A percentile compares a stretch with the other conserved stretches of the same genome.
phyloP scores from a whole-genome alignment of 306 rosid genomes.

The Cucurbita ficifolia region DNA sequence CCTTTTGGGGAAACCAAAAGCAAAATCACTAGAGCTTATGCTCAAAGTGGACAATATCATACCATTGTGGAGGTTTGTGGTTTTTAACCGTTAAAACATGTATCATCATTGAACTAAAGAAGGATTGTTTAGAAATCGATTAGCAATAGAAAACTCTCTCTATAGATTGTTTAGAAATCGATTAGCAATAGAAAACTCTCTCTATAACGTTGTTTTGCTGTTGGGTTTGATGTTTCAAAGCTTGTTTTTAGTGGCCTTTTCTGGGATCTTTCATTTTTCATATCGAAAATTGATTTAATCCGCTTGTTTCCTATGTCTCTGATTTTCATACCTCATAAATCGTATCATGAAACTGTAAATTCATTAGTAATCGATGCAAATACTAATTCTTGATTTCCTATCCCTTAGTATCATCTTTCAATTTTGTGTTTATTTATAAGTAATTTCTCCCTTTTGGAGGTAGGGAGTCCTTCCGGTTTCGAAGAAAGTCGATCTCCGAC shows the following conservation, averaged over 20 bases:
- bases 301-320: not conserved
- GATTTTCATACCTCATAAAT: not conserved
- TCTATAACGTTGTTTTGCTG: not conserved
- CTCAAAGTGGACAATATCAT: no score
- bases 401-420: not conserved
- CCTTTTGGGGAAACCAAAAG: no score
- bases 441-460: constrained; percentile 21
- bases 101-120: no score
- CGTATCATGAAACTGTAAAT: not conserved
- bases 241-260: not conserved
- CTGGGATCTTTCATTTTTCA: no score
- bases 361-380: not conserved
- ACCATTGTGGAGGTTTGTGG: no score
- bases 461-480: constrained; percentile 54
- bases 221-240: not conserved
- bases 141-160: not conserved
- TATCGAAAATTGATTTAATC: not conserved
- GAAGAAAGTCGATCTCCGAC: constrained; percentile 61
- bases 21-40: no score
- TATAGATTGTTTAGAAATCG: not conserved
- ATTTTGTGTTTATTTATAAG: not conserved
- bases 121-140: not conserved
- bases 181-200: not conserved
- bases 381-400: not conserved
- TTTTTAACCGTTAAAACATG: no score